Evolutionary conservation across 768 basidiomycete species (phyloP), one percentile per base, ranked within the genome.

Genomic region (Tricholoma furcatifolium): DNA sequence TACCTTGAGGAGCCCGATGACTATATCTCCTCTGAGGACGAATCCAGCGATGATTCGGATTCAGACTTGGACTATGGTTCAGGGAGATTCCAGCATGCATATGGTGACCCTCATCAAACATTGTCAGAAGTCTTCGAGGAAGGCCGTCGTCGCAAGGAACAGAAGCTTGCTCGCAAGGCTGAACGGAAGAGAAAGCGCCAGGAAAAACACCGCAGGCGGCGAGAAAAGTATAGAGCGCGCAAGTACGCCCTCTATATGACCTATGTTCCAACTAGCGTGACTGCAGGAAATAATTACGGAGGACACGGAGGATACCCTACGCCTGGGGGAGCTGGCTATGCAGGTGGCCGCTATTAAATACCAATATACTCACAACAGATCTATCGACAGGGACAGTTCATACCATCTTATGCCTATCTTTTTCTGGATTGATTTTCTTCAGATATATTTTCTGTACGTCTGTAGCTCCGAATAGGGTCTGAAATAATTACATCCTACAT

Each of bases 201-300:
- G 70, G 85, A 88, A 64, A 87, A 78, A 76, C 85, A 81, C 63
- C 70, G 76, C 43, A 78, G 77, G 62, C 77, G 71, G 61, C 82
- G 78, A 65, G 80, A 78, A 38, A 83, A 75, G 62, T 81, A 81
- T 53, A 77, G 75, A 36, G 83, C 83, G 58, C 85, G 77, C 67
- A 77, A 74, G 50, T 91, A 88, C 63, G 61, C 80, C 2, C 66
- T 91, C 34, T 90, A 84, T 63, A 60, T 91, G 47, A 75, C 74
- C 9, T 88, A 77, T 62, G 56, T 83, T 18, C 58, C 70, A 5
- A 65, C 69, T 30, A 58, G 51, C 2, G 60, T 63, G 20, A 54
- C 65, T 42, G 63, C 65, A n/a, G 58, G 68, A 14, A 44, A 41
- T 32, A 53, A 56, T 31, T 55, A 51, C 4, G 60, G 57, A 36